Evolutionary conservation across 2,329 filamentous ascomycete species (phyloP), one percentile per base, ranked within the genome.

Genomic region (Xylariales sp.): DNA sequence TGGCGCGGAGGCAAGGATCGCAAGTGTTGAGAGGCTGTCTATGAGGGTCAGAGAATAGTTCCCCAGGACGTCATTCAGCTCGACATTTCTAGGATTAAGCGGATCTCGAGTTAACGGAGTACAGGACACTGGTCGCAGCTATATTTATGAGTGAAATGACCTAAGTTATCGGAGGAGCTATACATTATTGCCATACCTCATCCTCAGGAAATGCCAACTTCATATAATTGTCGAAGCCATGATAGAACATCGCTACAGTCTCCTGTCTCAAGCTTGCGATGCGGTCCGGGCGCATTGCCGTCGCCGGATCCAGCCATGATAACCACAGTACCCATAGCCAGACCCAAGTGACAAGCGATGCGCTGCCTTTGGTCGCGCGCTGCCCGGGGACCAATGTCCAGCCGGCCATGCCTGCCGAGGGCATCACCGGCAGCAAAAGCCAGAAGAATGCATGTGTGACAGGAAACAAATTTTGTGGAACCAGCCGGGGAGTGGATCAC

Each of bases 11-110:
- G 91, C 89, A 29, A 98, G 71, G 47, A 98, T 94, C 5, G 90
- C 93, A 43, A 98, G 78, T 0, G 91, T 95, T 11, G 90, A 96
- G 15, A 98, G 72, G 57, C 88, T 96, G 66, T 98, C 93, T 57
- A 98, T 90, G 35, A 97, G 73, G 1, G 93, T 97, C 48, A 98
- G 71, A 42, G 90, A 96, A 66, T 97, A 98, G 67, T 98, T 97
- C 4, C 93, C 93, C 31, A 98, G 76, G 11, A 94, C 90, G 63
- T 98, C 93, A 67, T 97, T 97, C 47, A 96, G 73, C 54, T 88
- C 90, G 52, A 93, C 80, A 56, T 94, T 85, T 43, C 76, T 76
- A 2, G 87, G 84, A 58, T 95, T 86, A 35, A 80, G 70, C 54
- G 78, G 77, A 67, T 96, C 90, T 63, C 93, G 84, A 29, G 86